phyloP scores from a whole-genome alignment of 1,284 basidiomycete species.

The Cryptococcus sp. region DNA sequence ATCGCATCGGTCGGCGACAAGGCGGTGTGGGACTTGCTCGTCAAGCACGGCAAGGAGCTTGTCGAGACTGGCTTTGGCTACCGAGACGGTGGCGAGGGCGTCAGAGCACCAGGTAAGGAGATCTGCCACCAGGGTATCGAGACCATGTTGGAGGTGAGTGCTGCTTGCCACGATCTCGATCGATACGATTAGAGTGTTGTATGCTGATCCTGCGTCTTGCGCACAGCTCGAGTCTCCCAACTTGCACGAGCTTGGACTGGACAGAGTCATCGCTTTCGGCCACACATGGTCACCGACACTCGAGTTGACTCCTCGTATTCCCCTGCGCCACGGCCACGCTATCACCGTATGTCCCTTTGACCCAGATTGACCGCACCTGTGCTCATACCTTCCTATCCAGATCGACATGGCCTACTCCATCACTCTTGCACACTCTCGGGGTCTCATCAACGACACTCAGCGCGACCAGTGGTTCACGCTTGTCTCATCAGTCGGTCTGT shows the following conservation, averaged over 20 bases:
- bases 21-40: constrained; percentile 53
- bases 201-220: neutral
- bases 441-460: constrained; percentile 51
- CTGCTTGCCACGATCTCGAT: neutral
- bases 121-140: constrained; percentile 55
- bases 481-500: constrained; percentile 52
- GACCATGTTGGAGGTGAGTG: constrained; percentile 53
- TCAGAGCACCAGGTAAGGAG: constrained; percentile 48
- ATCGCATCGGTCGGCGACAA: constrained; percentile 55
- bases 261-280: constrained; percentile 57
- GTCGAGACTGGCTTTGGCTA: constrained; percentile 55
- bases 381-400: constrained; percentile 13
- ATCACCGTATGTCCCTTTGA: constrained; percentile 32
- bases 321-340: constrained; percentile 54
- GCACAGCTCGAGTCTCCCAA: constrained; percentile 54
- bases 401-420: constrained; percentile 57
- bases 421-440: constrained; percentile 53
- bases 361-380: neutral
- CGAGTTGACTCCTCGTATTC: constrained; percentile 51
- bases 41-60: constrained; percentile 55
- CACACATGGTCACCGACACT: constrained; percentile 56
- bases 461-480: constrained; percentile 55
- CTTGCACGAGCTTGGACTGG: constrained; percentile 57
- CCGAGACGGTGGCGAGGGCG: constrained; percentile 44
- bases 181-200: neutral